phyloP scores from a whole-genome alignment of 129 eudicot genomes.

The Escallonia herrerae region DNA sequence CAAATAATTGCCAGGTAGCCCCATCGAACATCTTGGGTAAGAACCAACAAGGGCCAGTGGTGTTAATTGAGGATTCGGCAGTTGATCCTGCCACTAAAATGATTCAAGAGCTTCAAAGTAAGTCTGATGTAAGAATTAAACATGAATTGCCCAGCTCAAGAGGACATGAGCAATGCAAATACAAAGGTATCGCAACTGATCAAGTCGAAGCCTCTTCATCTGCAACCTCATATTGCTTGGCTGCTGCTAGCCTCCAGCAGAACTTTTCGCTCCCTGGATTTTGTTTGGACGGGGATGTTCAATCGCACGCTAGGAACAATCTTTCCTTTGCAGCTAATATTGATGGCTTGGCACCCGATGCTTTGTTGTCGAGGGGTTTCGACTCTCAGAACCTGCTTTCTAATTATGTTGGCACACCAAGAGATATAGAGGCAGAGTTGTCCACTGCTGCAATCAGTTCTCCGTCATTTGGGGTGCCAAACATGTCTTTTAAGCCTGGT shows the following conservation, averaged over 20 bases:
- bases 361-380: slow-evolving; percentile 84
- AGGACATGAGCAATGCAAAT: slow-evolving; percentile 46
- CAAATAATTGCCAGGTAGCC: slow-evolving; percentile 54
- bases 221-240: slow-evolving; percentile 80
- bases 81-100: slow-evolving; percentile 32
- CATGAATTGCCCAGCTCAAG: slow-evolving; percentile 44
- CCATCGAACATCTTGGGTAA: slow-evolving; percentile 39
- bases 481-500: slow-evolving; percentile 72
- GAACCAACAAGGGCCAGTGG: slow-evolving; percentile 36
- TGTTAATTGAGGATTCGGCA: slow-evolving; percentile 28
- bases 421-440: slow-evolving; percentile 70
- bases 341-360: slow-evolving; percentile 84
- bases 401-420: slow-evolving; percentile 41
- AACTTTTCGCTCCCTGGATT: slow-evolving; percentile 54
- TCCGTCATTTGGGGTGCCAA: slow-evolving; percentile 68
- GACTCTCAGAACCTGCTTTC: slow-evolving; percentile 82
- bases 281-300: slow-evolving; percentile 70
- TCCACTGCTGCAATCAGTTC: slow-evolving; percentile 66
- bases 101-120: slow-evolving; percentile 49
- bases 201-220: slow-evolving; percentile 68
- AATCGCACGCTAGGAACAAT: slow-evolving; percentile 56
- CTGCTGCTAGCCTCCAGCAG: slow-evolving; percentile 57
- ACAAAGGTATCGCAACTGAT: slow-evolving; percentile 42
- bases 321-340: slow-evolving; percentile 44
- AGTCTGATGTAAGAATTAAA: slow-evolving; percentile 42